A percentile compares a stretch with the other conserved stretches of the same genome.
Conservation (phyloP, 78 protist genomes). For the Guillardia theta region DNA sequence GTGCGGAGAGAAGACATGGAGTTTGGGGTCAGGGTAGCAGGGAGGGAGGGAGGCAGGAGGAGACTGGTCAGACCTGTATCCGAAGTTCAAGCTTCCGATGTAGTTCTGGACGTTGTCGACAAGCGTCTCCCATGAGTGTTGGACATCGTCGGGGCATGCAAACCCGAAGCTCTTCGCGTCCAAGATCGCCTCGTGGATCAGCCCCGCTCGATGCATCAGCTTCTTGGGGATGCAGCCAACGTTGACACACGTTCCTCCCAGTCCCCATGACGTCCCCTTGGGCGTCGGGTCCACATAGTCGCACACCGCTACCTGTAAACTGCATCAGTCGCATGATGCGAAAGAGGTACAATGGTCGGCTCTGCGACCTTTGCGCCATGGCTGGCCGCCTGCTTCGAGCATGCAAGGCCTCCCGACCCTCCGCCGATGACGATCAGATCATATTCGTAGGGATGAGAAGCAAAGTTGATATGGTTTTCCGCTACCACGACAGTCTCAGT, state of each 20-base stretch:
- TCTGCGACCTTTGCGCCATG: background rate
- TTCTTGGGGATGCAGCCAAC: conserved; percentile 94
- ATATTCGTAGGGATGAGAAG: background rate
- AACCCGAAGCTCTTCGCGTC: background rate
- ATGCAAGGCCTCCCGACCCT: conserved; percentile 64
- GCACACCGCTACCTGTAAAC: conserved; percentile 46
- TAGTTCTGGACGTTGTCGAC: conserved; percentile 48
- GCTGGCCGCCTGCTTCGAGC: conserved; percentile 64
- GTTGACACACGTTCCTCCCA: conserved; percentile 88
- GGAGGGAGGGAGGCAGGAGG: no score
- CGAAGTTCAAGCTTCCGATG: conserved; percentile 79
- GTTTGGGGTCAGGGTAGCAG: no score
- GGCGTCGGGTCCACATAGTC: conserved; percentile 56
- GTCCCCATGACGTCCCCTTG: conserved; percentile 49
- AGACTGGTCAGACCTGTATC: no score
- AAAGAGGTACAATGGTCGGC: no score
- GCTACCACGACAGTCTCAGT: no score
- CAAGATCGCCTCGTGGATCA: background rate
- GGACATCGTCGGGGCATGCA: no score
- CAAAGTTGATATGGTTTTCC: no score
- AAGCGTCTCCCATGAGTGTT: background rate
- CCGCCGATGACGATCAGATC: conserved; percentile 72
- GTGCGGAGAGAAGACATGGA: no score
- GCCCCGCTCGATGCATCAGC: conserved; percentile 35
- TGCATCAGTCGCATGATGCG: no score